Conservation (phyloP, 2,329 filamentous ascomycete genomes). For the Magnaporthales sp. region DNA sequence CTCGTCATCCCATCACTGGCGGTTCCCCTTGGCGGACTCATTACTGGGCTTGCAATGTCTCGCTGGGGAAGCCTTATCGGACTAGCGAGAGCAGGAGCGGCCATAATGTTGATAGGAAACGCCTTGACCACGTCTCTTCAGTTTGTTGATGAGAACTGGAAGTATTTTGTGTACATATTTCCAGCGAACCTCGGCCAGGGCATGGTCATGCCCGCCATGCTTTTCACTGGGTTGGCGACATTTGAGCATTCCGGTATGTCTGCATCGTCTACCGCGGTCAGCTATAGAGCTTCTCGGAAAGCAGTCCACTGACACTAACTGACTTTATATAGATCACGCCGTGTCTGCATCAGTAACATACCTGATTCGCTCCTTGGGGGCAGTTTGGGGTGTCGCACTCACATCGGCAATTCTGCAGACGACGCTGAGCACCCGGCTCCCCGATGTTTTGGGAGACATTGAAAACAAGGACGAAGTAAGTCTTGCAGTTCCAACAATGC, state of each 20-base stretch:
- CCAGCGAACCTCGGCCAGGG: slow-evolving; percentile 52
- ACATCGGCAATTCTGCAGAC: slow-evolving; percentile 56
- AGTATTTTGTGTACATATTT: slow-evolving; percentile 48
- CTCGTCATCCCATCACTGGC: slow-evolving; percentile 56
- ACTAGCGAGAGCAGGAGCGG: slow-evolving; percentile 40
- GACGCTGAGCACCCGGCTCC: slow-evolving; percentile 44
- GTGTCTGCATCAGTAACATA: slow-evolving; percentile 32
- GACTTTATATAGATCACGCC: slow-evolving; percentile 7
- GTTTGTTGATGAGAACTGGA: slow-evolving; percentile 40
- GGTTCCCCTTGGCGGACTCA: slow-evolving; percentile 45
- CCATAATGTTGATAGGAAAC: slow-evolving; percentile 45
- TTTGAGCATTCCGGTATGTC: slow-evolving; percentile 50
- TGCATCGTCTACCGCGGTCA: not conserved
- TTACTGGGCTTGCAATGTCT: slow-evolving; percentile 50
- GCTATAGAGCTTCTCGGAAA: no score
- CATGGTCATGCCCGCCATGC: slow-evolving; percentile 46
- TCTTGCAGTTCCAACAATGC: slow-evolving; percentile 14
- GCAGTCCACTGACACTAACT: not conserved
- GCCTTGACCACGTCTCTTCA: slow-evolving; percentile 38
- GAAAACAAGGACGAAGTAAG: slow-evolving; percentile 50
- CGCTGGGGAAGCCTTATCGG: slow-evolving; percentile 41
- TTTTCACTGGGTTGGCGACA: slow-evolving; percentile 54
- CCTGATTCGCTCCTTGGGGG: slow-evolving; percentile 53
- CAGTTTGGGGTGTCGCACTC: slow-evolving; percentile 55
- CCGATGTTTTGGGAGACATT: slow-evolving; percentile 42